A percentile compares a stretch with the other conserved stretches of the same genome.
These are phyloP conservation scores for Cyclotella sp. DNA, from an alignment of 108 stramenopile species.

Conservation along the genomic window DNA sequence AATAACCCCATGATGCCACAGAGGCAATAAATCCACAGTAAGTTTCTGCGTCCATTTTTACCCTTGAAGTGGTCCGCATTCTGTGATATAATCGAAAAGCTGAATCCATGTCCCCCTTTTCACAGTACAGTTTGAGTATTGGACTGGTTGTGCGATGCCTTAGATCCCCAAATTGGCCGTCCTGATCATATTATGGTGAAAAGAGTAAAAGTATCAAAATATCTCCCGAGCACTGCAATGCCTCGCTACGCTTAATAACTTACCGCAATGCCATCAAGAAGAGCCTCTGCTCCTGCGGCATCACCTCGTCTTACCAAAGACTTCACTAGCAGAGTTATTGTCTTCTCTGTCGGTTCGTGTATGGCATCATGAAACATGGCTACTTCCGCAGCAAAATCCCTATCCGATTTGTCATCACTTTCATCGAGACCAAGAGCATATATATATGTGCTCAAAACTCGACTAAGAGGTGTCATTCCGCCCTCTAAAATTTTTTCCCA, in stretches of 20 bases:
- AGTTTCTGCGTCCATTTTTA: constrained; percentile 50
- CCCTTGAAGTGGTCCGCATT: constrained; percentile 52
- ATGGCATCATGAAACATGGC: constrained; percentile 81
- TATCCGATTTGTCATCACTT: not conserved
- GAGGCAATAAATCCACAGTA: constrained; percentile 51
- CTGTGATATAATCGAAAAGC: constrained; percentile 53
- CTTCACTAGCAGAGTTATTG: constrained; percentile 67
- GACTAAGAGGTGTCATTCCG: constrained; percentile 57
- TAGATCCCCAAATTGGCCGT: constrained; percentile 35
- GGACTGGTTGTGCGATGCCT: constrained; percentile 55
- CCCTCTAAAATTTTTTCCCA: constrained; percentile 78
- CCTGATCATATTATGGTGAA: not conserved
- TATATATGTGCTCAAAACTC: constrained; percentile 64
- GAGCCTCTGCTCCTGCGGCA: constrained; percentile 70
- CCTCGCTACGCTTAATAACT: constrained; percentile 13
- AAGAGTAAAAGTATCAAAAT: not conserved
- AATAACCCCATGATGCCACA: constrained; percentile 51
- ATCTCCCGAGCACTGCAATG: not conserved
- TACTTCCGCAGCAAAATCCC: constrained; percentile 65
- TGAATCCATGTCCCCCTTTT: constrained; percentile 50
- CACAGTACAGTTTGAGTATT: constrained; percentile 53
- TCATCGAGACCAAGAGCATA: constrained; percentile 59
- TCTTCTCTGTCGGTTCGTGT: constrained; percentile 81
- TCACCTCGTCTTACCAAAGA: constrained; percentile 63
- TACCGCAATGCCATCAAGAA: constrained; percentile 64